These are phyloP conservation scores for Fusarium cyanostomum DNA, from an alignment of 2,329 filamentous ascomycete genomes.

Conservation along the genomic window DNA sequence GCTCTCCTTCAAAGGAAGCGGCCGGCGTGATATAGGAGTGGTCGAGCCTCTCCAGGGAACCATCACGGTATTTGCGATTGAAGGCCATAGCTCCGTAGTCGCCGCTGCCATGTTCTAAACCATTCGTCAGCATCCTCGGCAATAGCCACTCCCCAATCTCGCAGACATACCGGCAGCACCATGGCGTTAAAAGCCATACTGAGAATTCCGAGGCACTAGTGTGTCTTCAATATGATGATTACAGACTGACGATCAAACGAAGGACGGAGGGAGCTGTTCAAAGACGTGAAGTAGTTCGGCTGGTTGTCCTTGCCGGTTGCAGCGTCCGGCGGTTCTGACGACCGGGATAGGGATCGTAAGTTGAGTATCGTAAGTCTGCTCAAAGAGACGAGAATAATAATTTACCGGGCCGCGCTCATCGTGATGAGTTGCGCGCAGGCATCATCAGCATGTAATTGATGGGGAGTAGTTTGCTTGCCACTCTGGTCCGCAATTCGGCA, in stretches of 20 bases:
- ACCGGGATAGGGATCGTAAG: slow-evolving; percentile 4
- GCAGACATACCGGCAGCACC: slow-evolving; percentile 44
- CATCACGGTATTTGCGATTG: slow-evolving; percentile 53
- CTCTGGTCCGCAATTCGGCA: slow-evolving; percentile 43
- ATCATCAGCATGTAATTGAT: slow-evolving; percentile 33
- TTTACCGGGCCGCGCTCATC: slow-evolving; percentile 42
- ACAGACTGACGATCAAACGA: slow-evolving; percentile 16
- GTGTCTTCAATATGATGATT: slow-evolving; percentile 13
- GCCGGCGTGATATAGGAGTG: slow-evolving; percentile 17
- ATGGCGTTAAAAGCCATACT: slow-evolving; percentile 44
- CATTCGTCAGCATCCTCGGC: slow-evolving; percentile 33
- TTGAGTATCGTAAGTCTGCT: slow-evolving; percentile 20
- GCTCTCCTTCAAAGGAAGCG: slow-evolving; percentile 10
- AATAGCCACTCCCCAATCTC: slow-evolving; percentile 2
- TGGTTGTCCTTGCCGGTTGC: slow-evolving; percentile 13
- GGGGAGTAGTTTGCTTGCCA: slow-evolving; percentile 41
- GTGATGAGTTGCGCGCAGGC: slow-evolving; percentile 41
- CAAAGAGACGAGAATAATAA: slow-evolving; percentile 19
- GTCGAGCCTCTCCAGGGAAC: slow-evolving; percentile 46
- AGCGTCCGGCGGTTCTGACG: slow-evolving; percentile 13
- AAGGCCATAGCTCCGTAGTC: slow-evolving; percentile 57
- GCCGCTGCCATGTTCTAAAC: slow-evolving; percentile 54
- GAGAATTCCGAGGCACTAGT: slow-evolving; percentile 6
- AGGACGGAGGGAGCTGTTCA: slow-evolving; percentile 24
- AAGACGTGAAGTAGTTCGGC: slow-evolving; percentile 35